These are phyloP conservation scores for Endoconidiophora polonica DNA, from an alignment of 2,329 filamentous ascomycete genomes.

Conservation along the genomic window DNA sequence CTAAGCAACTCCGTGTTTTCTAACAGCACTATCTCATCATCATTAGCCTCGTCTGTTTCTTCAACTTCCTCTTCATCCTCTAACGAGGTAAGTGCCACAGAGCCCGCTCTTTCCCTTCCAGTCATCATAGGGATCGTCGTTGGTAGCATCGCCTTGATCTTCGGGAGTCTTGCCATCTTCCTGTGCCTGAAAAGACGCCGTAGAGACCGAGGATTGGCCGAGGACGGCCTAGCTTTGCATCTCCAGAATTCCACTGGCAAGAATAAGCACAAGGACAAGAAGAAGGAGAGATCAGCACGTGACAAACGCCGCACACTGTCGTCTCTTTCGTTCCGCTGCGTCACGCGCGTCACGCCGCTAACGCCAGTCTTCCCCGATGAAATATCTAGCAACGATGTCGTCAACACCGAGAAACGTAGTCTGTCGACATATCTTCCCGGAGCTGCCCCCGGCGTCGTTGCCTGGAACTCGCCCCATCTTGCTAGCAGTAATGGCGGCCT, in stretches of 20 bases:
- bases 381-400: neutral
- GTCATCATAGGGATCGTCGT: slow-evolving; percentile 18
- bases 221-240: slow-evolving; percentile 4
- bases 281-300: too few species aligned
- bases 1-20: slow-evolving; percentile 32
- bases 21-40: slow-evolving; percentile 13
- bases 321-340: slow-evolving; percentile 34
- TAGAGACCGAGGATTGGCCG: slow-evolving; percentile 24
- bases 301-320: slow-evolving; percentile 23
- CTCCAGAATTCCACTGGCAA: too few species aligned
- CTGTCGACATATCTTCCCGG: too few species aligned
- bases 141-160: slow-evolving; percentile 23
- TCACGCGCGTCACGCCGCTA: slow-evolving; percentile 26
- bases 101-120: neutral
- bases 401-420: neutral
- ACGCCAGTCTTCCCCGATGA: slow-evolving; percentile 21
- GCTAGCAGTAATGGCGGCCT: slow-evolving; percentile 7
- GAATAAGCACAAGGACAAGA: too few species aligned
- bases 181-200: slow-evolving; percentile 30
- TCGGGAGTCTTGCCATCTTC: slow-evolving; percentile 24
- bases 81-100: neutral
- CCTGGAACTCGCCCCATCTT: neutral
- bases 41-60: too few species aligned
- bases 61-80: too few species aligned
- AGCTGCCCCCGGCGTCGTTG: too few species aligned